Evolutionary conservation across 2,329 filamentous ascomycete genomes (phyloP).

Genomic region (Raffaelea arxii): DNA sequence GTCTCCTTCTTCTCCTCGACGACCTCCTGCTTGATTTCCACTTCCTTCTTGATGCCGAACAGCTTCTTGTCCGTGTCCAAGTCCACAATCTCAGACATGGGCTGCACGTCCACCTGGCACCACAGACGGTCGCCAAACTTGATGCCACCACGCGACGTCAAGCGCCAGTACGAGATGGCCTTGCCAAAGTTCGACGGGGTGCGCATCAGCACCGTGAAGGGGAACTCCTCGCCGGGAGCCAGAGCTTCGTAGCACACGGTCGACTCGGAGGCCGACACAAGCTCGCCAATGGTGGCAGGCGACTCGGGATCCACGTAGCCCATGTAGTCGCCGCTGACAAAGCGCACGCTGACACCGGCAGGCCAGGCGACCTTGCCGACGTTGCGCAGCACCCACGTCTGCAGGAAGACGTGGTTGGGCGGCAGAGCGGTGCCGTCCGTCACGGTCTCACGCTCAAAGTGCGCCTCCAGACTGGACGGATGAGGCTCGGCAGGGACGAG

Average conservation of each 20-base stretch:
- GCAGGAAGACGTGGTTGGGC: constrained; percentile 67
- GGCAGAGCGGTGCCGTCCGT: constrained; percentile 65
- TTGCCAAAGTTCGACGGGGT: constrained; percentile 68
- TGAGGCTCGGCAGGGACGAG: constrained; percentile 12
- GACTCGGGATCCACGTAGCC: constrained; percentile 74
- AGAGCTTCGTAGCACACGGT: constrained; percentile 63
- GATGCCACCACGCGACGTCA: constrained; percentile 69
- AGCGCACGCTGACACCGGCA: constrained; percentile 79
- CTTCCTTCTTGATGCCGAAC: constrained; percentile 15
- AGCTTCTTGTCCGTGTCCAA: constrained; percentile 28
- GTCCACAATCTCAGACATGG: too few relatives aligned
- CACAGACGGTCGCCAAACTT: constrained; percentile 91
- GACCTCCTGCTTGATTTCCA: constrained; percentile 12
- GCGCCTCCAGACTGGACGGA: constrained; percentile 34
- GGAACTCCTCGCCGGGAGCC: constrained; percentile 61
- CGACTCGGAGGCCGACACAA: constrained; percentile 72
- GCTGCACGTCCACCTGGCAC: constrained; percentile 75
- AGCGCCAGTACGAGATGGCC: constrained; percentile 90
- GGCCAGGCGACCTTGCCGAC: constrained; percentile 75
- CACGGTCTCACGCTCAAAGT: constrained; percentile 71
- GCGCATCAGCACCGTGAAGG: constrained; percentile 79
- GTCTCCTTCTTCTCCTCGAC: too few relatives aligned
- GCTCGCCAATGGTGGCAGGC: constrained; percentile 66
- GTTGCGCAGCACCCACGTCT: constrained; percentile 88
- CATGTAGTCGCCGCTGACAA: constrained; percentile 94